Base-by-base conservation (phyloP, 2,329 filamentous ascomycete species). In the Cadophora gregata region DNA sequence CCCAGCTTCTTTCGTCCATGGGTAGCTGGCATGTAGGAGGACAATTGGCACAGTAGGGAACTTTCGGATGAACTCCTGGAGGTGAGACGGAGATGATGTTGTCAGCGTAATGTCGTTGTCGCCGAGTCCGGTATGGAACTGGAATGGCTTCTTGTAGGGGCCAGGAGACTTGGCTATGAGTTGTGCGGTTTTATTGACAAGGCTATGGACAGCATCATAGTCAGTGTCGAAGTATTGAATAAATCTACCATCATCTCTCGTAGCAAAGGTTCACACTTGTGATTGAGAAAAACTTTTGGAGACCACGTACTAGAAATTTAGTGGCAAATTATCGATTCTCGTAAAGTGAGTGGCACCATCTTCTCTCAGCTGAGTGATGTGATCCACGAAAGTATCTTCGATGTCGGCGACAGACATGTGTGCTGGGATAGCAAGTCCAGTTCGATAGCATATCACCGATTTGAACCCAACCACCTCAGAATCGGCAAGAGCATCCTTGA, bases 91-190 rank as follows among this genome's bases (percentile, higher is more conserved):
- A 50, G 93, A 95, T 0, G 92, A 86, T 60, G 85, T 85, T 2
- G 86, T 80, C 29, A 96, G 80, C 4, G 83, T 85, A 60, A 96
- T 90, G 73, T 96, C 92, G 71, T 89, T 91, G 74, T 96, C 93
- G 0, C 93, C 92, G 0, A 96, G 82, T 0, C 92, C 92, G 0
- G 92, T 96, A 74, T 96, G 93, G 70, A 97, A 91, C 74, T 96
- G 93, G 14, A 96, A 81, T 0, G 92, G 91, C 48, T 59, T 59
- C 75, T 95, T 96, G 65, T 85, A 86, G 65, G 78, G 72, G 1
- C 79, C 78, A 3, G 76, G 76, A 36, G 80, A 78, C 45, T 82
- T 79, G 9, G 80, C 78, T 61, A 95, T 84, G 31, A 88, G 76
- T 55, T 84, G 81, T 7, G 92, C 87, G 0, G 88, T 84, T 33